A percentile compares a stretch with the other conserved stretches of the same genome.
Conservation (phyloP, 306 rosid genomes). For the Fragaria iinumae region DNA sequence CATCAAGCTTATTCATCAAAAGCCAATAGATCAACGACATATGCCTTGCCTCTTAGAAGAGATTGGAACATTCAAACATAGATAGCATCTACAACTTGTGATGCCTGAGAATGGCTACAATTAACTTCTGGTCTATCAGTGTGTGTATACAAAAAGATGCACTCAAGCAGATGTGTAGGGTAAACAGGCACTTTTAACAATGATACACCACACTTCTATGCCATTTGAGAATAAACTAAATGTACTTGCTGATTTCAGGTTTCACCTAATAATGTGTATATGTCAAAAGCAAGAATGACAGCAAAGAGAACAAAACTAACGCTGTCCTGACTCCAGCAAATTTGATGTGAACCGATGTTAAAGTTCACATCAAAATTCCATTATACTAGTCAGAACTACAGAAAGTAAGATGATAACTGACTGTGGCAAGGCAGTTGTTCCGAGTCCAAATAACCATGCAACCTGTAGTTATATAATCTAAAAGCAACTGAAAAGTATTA, state of each 20-base stretch:
- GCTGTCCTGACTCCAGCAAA: background rate
- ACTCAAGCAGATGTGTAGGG: background rate
- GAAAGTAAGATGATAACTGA: background rate
- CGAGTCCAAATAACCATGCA: background rate
- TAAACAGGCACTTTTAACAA: background rate
- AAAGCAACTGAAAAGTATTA: slow-evolving; percentile 23
- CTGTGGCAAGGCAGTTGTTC: background rate
- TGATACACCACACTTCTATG: background rate
- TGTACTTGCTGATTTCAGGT: background rate
- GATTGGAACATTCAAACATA: background rate
- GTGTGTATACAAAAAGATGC: background rate
- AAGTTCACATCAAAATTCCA: background rate
- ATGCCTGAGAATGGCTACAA: background rate
- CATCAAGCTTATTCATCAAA: background rate
- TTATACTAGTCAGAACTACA: background rate
- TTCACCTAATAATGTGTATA: background rate
- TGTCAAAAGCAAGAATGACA: background rate
- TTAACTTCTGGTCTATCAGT: background rate
- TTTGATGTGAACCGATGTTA: background rate
- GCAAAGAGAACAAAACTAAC: background rate
- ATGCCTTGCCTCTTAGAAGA: background rate
- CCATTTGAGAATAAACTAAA: background rate
- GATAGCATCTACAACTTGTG: background rate
- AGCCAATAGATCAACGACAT: background rate
- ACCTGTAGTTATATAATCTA: background rate